Base-by-base conservation (phyloP, 805 yeast species). In the Millerago galiae region DNA sequence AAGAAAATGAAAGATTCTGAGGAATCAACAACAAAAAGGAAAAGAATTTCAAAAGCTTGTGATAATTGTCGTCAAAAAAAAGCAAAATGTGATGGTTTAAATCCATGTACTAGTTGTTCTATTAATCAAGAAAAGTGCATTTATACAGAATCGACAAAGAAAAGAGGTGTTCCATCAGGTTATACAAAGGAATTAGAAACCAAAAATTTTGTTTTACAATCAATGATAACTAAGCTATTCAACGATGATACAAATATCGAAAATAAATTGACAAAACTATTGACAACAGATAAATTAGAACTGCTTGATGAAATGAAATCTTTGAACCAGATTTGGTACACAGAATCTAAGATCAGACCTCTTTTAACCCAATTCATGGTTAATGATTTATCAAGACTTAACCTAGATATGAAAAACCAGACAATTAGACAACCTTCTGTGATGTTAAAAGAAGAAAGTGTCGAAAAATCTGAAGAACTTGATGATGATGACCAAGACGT, bases 11-110 rank as follows among this genome's bases (percentile, higher is more conserved):
- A 21, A 21, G 31, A n/a, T 6, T 28, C n/a, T 28, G 35, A 32
- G 4, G 14, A 17, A 9, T 7, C 25, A 5, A n/a, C 12, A 13
- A 5, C 27, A 4, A 37, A 37, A n/a, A 29, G 41, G 11, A 37
- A 8, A 51, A 39, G 41, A 54, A 56, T 21, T 42, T 45, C 9
- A 38, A 51, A 38, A 67, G 37, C 40, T 10, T 41, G 40, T 30
- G 33, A 41, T 10, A 18, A 17, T 15, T 33, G 40, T 34, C 41
- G 39, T 29, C 31, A 26, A 10, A 37, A 30, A 14, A 37, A 37
- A 9, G 39, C 34, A 5, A 37, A 37, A 29, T 37, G 39, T 29
- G 39, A 37, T 18, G 39, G 39, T 11, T 30, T 29, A 17, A 29
- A 17, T 21, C 39, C 39, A 8, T 37, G 39, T 18, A 29, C 39